These are phyloP conservation scores for Paecilomyces fulvus DNA, from an alignment of 2,329 filamentous ascomycete genomes.

Conservation along the genomic window DNA sequence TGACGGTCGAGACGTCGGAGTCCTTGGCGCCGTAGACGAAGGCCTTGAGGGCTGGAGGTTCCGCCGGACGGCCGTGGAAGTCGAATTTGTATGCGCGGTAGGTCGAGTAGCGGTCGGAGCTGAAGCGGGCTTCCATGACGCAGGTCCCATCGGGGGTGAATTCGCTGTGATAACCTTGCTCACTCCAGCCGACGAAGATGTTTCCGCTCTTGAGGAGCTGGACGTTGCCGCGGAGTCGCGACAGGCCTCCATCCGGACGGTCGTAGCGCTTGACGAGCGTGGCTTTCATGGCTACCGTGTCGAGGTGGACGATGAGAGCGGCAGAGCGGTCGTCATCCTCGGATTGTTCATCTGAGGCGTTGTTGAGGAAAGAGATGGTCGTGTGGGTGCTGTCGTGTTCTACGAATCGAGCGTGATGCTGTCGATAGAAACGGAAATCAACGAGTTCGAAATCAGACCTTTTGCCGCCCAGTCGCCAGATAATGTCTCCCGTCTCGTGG, in stretches of 20 bases:
- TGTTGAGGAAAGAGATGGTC: constrained; percentile 26
- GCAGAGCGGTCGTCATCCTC: constrained; percentile 19
- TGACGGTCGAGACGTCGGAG: constrained; percentile 17
- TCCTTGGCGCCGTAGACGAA: constrained; percentile 19
- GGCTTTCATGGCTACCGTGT: constrained; percentile 22
- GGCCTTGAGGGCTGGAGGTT: constrained; percentile 21
- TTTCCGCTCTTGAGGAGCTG: constrained; percentile 28
- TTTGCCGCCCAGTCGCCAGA: constrained; percentile 30
- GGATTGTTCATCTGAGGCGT: constrained; percentile 22
- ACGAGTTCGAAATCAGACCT: constrained; percentile 16
- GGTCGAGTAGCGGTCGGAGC: constrained; percentile 22
- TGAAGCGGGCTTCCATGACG: constrained; percentile 26
- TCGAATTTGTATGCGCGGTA: constrained; percentile 33
- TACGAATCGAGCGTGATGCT: constrained; percentile 29
- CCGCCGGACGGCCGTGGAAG: constrained; percentile 23
- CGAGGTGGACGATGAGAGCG: constrained; percentile 20
- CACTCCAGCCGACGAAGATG: constrained; percentile 27
- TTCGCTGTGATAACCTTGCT: constrained; percentile 26
- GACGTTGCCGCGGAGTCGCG: constrained; percentile 25
- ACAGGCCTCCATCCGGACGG: constrained; percentile 23
- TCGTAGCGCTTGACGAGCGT: constrained; percentile 17
- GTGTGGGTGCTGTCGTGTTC: constrained; percentile 19
- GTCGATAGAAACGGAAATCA: constrained; percentile 27
- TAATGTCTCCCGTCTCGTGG: constrained; percentile 22
- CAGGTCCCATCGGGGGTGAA: constrained; percentile 18